Evolutionary conservation across 108 stramenopile genomes (phyloP).

Genomic region (Skeletonema menzelii): DNA sequence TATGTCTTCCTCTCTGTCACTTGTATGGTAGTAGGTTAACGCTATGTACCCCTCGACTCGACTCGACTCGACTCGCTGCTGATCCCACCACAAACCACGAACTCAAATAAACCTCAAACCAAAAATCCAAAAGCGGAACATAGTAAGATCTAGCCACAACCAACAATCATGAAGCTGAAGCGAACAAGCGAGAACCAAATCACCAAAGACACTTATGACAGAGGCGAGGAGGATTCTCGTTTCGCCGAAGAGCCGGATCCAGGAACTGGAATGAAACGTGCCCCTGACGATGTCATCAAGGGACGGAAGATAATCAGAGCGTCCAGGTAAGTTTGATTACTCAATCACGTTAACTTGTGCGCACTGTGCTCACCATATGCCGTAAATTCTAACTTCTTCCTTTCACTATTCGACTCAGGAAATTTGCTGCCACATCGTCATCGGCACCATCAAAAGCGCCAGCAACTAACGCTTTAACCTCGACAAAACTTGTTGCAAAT

Average conservation of each 20-base stretch:
- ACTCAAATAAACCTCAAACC: too few relatives aligned
- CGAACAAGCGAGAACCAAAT: slow-evolving; percentile 23
- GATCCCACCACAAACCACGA: too few relatives aligned
- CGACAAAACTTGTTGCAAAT: neutral
- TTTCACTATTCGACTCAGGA: slow-evolving; percentile 1
- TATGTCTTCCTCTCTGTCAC: too few relatives aligned
- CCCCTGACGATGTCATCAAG: slow-evolving; percentile 26
- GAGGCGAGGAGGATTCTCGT: slow-evolving; percentile 19
- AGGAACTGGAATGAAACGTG: slow-evolving; percentile 30
- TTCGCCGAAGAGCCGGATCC: slow-evolving; percentile 30
- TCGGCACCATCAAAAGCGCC: slow-evolving; percentile 8
- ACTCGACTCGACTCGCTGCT: too few relatives aligned
- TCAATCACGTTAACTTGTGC: too few relatives aligned
- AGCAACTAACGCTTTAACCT: slow-evolving; percentile 10
- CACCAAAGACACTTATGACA: slow-evolving; percentile 24
- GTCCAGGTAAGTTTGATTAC: slow-evolving; percentile 18
- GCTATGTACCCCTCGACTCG: too few relatives aligned
- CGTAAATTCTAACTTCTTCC: neutral
- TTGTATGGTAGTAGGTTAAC: too few relatives aligned
- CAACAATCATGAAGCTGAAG: slow-evolving; percentile 21
- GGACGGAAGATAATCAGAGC: slow-evolving; percentile 25
- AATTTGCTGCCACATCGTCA: neutral
- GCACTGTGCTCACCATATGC: too few relatives aligned
- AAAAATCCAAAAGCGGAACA: too few relatives aligned
- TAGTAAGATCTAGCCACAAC: neutral